Base-by-base conservation (phyloP, 345 rosid genomes). In the Limnanthes douglasii region DNA sequence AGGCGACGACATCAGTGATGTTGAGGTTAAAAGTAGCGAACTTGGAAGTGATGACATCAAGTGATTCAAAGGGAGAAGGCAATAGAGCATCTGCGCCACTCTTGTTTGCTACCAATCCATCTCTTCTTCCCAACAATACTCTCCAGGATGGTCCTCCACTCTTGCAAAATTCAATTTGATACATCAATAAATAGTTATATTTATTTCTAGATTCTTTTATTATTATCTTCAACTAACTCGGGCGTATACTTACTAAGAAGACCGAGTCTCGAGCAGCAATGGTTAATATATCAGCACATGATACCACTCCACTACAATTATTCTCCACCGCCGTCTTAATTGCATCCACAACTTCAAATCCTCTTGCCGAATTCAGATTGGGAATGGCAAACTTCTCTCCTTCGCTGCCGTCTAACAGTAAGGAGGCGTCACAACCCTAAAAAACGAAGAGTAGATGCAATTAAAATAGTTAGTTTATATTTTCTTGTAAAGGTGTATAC, bases 81-180 rank as follows among this genome's bases (percentile, higher is more conserved):
- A 84, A 56, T 11, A 86, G 76, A 10, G 2, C 29, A 17, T 70
- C 60, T 31, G 94, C 78, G 43, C 53, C 67, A 8, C 66, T 51
- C 39, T 37, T 68, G 61, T 70, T 86, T 39, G 92, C 71, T 16
- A 65, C 60, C 0, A 61, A 37, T 14, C 70, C 82, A 44, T 86
- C 96, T 53, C 81, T 75, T 65, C 94, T 66, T 50, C 94, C 94
- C 36, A 86, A 36, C 12, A 33, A 40, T 10, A 81, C 94, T 36
- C 22, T 70, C 94, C 94, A 86, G 1, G 41, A 36, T 6, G 72
- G 68, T 15, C 97, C 97, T 55, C 97, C 92, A 18, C 81, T 75
- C 92, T 84, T 86, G 62, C 62, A 58, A 39, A 41, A 34, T 4
- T 10, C 25, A 27, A 46, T 3, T 1, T 9, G 21, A 30, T 45